Evolutionary conservation across 768 basidiomycete genomes (phyloP).

Genomic region (Terana coerulea): DNA sequence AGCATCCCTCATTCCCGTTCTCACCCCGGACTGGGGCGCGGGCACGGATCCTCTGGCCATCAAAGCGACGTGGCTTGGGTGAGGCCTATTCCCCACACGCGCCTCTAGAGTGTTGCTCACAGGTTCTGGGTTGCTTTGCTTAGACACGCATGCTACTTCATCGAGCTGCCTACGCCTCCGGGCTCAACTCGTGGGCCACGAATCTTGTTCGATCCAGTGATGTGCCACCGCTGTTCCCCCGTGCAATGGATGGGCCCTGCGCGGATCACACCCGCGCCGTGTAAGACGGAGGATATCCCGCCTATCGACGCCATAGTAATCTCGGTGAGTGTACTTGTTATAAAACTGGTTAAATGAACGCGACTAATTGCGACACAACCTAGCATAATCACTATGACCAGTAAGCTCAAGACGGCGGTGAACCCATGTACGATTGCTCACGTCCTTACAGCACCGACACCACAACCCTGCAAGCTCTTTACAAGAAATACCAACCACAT

Average conservation of each 20-base stretch:
- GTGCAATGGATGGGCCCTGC: constrained; percentile 27
- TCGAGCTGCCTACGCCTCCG: constrained; percentile 32
- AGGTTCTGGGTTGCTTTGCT: background rate
- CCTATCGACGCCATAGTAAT: constrained; percentile 47
- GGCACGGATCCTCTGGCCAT: constrained; percentile 12
- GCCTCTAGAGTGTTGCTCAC: background rate
- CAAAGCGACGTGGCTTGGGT: constrained; percentile 38
- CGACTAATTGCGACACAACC: no score
- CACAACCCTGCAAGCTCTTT: constrained; percentile 29
- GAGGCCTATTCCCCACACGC: background rate
- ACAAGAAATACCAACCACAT: constrained; percentile 27
- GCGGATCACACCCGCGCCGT: constrained; percentile 33
- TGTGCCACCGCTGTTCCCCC: constrained; percentile 34
- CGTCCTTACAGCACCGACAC: constrained; percentile 28
- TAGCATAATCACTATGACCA: constrained; percentile 39
- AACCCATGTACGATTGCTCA: background rate
- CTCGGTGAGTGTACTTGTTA: constrained; percentile 35
- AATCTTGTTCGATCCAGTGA: constrained; percentile 36
- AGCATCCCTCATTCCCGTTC: constrained; percentile 14
- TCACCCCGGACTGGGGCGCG: constrained; percentile 24
- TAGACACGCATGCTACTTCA: constrained; percentile 36
- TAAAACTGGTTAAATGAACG: no score
- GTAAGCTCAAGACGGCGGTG: constrained; percentile 13
- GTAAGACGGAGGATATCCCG: constrained; percentile 41
- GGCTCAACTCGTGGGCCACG: constrained; percentile 33